phyloP scores from a whole-genome alignment of 352 stramenopile genomes.

The Phytopythium delawarense region DNA sequence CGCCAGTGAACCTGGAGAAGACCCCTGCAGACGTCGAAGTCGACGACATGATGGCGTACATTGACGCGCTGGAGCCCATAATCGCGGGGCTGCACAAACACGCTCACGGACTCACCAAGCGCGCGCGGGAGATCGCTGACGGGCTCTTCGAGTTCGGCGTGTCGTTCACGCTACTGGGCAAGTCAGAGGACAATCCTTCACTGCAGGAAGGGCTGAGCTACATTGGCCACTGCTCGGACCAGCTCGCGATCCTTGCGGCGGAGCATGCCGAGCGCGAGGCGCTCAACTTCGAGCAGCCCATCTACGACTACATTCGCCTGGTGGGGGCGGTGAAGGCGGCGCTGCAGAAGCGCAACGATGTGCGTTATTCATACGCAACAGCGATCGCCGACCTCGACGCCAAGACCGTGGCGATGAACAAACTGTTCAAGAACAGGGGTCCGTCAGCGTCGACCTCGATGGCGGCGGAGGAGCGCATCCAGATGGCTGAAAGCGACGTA shows the following conservation, averaged over 20 bases:
- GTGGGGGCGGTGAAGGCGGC: conserved; percentile 95
- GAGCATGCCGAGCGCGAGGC: conserved; percentile 93
- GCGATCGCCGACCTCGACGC: conserved; percentile 86
- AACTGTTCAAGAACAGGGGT: conserved; percentile 60
- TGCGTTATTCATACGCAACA: conserved; percentile 83
- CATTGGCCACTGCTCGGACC: conserved; percentile 92
- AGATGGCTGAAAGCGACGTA: conserved; percentile 78
- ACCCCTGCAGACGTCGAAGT: conserved; percentile 92
- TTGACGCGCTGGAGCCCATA: conserved; percentile 93
- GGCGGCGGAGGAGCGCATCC: conserved; percentile 77
- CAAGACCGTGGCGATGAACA: conserved; percentile 58
- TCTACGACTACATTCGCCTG: conserved; percentile 95
- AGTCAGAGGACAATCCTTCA: conserved; percentile 90
- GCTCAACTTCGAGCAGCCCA: conserved; percentile 92
- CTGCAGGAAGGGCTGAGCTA: conserved; percentile 90
- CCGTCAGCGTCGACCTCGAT: conserved; percentile 26
- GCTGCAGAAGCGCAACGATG: conserved; percentile 91
- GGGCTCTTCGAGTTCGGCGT: conserved; percentile 97
- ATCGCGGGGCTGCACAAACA: conserved; percentile 95
- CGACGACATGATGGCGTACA: conserved; percentile 95
- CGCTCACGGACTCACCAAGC: conserved; percentile 90
- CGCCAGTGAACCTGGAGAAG: conserved; percentile 63
- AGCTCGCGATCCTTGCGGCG: conserved; percentile 87
- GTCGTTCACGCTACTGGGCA: conserved; percentile 93
- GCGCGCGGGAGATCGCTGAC: conserved; percentile 93